Conservation (phyloP, 345 rosid species). For the Eucalyptus cladocalyx region DNA sequence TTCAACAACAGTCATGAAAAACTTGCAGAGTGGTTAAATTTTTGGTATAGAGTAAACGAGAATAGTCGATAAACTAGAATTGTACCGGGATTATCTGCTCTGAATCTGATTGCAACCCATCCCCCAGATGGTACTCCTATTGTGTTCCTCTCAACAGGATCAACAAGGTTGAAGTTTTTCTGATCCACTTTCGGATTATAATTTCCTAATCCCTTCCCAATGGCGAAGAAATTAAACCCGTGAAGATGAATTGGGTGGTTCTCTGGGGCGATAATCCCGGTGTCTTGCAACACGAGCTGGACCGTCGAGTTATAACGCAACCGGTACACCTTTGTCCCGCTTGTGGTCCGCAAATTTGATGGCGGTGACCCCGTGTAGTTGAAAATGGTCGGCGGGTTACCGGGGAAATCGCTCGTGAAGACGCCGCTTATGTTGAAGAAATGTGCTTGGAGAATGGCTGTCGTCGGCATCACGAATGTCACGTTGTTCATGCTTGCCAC, state of each 20-base stretch:
- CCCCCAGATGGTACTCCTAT: conserved; percentile 90
- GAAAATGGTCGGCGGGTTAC: conserved; percentile 44
- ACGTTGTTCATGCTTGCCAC: conserved; percentile 64
- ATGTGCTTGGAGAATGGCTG: too few relatives aligned
- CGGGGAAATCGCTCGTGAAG: conserved; percentile 83
- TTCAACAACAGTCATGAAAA: background rate
- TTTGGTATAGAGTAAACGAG: too few relatives aligned
- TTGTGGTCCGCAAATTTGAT: conserved; percentile 37
- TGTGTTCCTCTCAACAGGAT: conserved; percentile 95
- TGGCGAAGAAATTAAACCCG: conserved; percentile 75
- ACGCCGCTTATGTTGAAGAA: conserved; percentile 19
- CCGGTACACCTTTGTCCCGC: conserved; percentile 55
- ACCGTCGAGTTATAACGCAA: conserved; percentile 65
- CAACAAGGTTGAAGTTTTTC: conserved; percentile 61
- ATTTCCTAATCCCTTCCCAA: conserved; percentile 74
- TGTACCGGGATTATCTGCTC: conserved; percentile 89
- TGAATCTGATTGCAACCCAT: conserved; percentile 80
- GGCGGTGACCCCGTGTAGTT: conserved; percentile 60
- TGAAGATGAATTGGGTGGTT: conserved; percentile 90
- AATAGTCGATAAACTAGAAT: too few relatives aligned
- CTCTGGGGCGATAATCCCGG: conserved; percentile 63
- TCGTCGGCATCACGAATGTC: conserved; percentile 67
- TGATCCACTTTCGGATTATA: conserved; percentile 51
- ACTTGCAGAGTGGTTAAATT: background rate
- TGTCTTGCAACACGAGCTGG: conserved; percentile 80